phyloP scores from a whole-genome alignment of 208 protist genomes.

The Leishmania tropica region DNA sequence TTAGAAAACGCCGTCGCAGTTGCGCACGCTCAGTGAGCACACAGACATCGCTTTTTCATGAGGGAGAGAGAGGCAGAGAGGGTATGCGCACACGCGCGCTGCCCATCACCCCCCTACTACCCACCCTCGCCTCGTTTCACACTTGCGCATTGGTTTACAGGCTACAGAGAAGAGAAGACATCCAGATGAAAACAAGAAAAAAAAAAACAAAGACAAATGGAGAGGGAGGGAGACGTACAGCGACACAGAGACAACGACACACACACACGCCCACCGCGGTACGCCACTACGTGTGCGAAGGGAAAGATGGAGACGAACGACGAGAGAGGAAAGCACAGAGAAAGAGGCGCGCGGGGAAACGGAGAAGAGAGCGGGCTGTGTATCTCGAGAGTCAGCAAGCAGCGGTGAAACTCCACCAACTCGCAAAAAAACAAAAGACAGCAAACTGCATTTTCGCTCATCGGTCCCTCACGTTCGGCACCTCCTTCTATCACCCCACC shows the following conservation, averaged over 20 bases:
- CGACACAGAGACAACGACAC: background rate
- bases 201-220: background rate
- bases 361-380: background rate
- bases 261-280: background rate
- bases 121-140: background rate
- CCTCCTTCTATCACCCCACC: background rate
- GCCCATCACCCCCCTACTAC: background rate
- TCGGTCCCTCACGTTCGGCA: background rate
- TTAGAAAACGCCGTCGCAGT: background rate
- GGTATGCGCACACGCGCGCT: background rate
- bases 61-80: background rate
- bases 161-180: background rate
- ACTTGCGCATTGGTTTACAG: background rate
- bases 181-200: background rate
- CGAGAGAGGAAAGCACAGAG: background rate
- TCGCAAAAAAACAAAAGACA: background rate
- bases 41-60: background rate
- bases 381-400: background rate
- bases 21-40: background rate
- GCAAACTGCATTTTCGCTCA: background rate
- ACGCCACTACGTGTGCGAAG: background rate
- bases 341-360: too few relatives aligned
- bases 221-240: slow-evolving; percentile 5
- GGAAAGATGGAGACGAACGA: background rate
- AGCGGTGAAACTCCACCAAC: background rate